Percentiles rank a stretch among this genome's conserved stretches.
Conservation (phyloP, 1,284 basidiomycete species). For the Heimioporus retisporus region DNA sequence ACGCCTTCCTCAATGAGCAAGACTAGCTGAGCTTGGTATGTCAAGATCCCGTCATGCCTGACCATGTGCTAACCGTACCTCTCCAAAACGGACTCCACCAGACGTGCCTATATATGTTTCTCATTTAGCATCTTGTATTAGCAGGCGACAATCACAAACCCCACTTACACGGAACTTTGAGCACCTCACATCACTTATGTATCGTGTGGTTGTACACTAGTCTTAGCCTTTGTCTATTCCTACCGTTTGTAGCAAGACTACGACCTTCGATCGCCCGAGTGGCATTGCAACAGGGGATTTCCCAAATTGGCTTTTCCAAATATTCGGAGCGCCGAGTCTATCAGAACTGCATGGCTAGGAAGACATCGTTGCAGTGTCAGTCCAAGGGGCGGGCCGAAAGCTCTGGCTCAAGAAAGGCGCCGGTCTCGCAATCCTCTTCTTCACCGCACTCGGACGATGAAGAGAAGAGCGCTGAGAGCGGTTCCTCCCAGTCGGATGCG, state of each 20-base stretch:
- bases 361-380: conserved; percentile 3
- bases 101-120: conserved; percentile 2
- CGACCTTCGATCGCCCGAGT: no score
- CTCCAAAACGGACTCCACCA: not conserved
- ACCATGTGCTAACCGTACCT: conserved; percentile 17
- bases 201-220: no score
- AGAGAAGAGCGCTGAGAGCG: not conserved
- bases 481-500: conserved; percentile 8
- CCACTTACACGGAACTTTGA: conserved; percentile 18
- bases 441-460: conserved; percentile 7
- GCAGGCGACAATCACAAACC: conserved; percentile 16
- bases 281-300: conserved; percentile 4
- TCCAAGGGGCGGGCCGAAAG: not conserved
- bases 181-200: not conserved
- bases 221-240: no score
- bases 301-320: conserved; percentile 18
- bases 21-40: conserved; percentile 32
- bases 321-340: not conserved
- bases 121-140: conserved; percentile 9
- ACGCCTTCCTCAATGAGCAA: conserved; percentile 72
- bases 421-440: not conserved
- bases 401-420: conserved; percentile 1
- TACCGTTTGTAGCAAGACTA: no score
- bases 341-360: conserved; percentile 15
- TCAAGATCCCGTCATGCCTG: conserved; percentile 3